Conservation (phyloP, 148 eudicot species). For the Cornus suecica region DNA sequence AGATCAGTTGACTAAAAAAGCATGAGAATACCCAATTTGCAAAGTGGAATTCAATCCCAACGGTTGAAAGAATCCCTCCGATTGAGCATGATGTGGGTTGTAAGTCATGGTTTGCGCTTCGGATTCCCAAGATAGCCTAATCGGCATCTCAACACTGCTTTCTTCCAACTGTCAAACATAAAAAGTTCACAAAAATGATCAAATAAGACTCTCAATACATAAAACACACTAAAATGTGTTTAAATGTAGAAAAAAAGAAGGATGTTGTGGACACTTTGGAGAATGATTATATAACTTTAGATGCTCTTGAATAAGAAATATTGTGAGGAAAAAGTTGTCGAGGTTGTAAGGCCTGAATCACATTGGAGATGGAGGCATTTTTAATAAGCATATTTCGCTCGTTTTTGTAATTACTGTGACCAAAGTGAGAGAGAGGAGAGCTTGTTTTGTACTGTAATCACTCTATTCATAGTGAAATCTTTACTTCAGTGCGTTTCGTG, state of each 20-base stretch:
- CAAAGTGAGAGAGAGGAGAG: too few relatives aligned
- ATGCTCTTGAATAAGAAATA: background rate
- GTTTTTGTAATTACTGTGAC: too few relatives aligned
- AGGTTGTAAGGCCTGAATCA: too few relatives aligned
- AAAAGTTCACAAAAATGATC: background rate
- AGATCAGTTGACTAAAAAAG: background rate
- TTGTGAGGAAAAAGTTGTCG: too few relatives aligned
- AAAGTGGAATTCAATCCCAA: slow-evolving; percentile 29
- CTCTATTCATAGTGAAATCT: too few relatives aligned
- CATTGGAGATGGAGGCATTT: too few relatives aligned
- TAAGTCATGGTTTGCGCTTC: slow-evolving; percentile 34
- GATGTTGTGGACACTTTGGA: too few relatives aligned
- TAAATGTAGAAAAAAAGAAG: too few relatives aligned
- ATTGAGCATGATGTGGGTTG: slow-evolving; percentile 34
- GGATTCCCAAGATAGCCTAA: slow-evolving; percentile 43
- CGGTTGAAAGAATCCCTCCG: slow-evolving; percentile 54
- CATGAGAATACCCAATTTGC: slow-evolving; percentile 37
- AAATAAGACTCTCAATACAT: background rate
- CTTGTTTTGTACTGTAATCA: too few relatives aligned
- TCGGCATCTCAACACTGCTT: slow-evolving; percentile 24
- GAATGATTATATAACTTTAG: background rate
- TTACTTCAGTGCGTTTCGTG: too few relatives aligned
- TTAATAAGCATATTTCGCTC: too few relatives aligned
- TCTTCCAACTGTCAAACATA: slow-evolving; percentile 45
- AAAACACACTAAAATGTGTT: too few relatives aligned